Evolutionary conservation across 495 filamentous ascomycete species (phyloP), one percentile per base, ranked within the genome.

Genomic region (Neurospora tetraspora): DNA sequence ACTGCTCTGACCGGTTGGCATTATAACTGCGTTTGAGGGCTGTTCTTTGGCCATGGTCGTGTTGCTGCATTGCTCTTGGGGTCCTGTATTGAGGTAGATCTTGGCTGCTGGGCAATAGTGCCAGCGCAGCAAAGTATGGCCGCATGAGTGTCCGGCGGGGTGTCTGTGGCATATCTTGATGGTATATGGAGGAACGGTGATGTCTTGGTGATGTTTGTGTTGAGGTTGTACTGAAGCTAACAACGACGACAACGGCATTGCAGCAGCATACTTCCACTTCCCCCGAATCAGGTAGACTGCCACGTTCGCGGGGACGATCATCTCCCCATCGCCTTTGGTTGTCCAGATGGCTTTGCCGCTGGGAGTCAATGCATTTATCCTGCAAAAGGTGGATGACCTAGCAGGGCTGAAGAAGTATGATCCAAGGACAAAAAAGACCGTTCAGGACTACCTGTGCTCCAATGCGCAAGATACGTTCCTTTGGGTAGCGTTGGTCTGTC

Each of bases 81-180:
- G n/a, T 42, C 82, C 82, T 10, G 81, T 85, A 59, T 79, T 73
- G 37, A 83, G 59, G 73, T 84, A 80, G 69, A 85, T 81, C 31
- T 76, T 74, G 20, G 83, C 82, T 59, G 80, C 78, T 39, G 80
- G 80, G 70, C 83, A 85, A 73, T 84, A 84, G 73, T 82, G 77
- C 83, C 83, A 85, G 53, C 77, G 79, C 36, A 84, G 76, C 37
- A 82, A 85, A 34, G 79, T 80, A 69, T 85, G 83, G 36, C 79
- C 80, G 73, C 83, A 85, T 23, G 79, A 74, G 42, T 85, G 83
- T 43, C 77, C 75, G 69, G 80, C 81, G 71, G 83, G 82, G 53
- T 82, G 82, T 69, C 83, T 81, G 78, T 83, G 79, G 43, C 83
- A 85, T 82, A 85, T 85, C 69, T 61, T 76, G 73, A n/a, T n/a